phyloP scores from a whole-genome alignment of 169 alveolate genomes.

The Eimeria sp. region DNA sequence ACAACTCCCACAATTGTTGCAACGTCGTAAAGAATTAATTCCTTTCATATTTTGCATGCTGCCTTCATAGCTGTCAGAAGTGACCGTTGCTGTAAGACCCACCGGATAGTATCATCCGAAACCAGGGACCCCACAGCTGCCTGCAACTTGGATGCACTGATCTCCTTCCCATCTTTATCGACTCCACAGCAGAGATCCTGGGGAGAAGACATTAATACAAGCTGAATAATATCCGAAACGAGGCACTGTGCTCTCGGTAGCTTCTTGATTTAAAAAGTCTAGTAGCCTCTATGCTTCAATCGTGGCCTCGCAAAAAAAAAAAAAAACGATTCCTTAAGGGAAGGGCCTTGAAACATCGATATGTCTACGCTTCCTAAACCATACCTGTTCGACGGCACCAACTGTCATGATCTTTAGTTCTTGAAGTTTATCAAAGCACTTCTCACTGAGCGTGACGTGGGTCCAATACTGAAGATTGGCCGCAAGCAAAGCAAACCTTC shows the following conservation, averaged over 20 bases:
- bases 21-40: not conserved
- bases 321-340: no score
- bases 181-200: conserved; percentile 80
- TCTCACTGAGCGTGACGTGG: conserved; percentile 79
- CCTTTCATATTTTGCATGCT: not conserved
- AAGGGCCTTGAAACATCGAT: not conserved
- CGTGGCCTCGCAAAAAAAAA: not conserved
- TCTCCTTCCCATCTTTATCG: conserved; percentile 81
- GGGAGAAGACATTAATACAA: not conserved
- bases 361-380: not conserved
- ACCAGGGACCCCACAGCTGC: conserved; percentile 57
- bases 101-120: conserved; percentile 48
- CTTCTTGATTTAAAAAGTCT: not conserved
- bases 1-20: not conserved
- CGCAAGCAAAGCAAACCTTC: not conserved
- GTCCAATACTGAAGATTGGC: conserved; percentile 63
- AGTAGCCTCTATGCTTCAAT: not conserved
- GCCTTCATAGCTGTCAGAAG: not conserved
- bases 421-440: conserved; percentile 78
- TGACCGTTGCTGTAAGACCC: not conserved
- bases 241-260: not conserved
- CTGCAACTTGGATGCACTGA: conserved; percentile 63
- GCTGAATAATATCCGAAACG: not conserved
- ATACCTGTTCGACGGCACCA: conserved; percentile 82
- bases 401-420: conserved; percentile 65